Conservation (phyloP, 2,329 filamentous ascomycete genomes). For the Arthrobotrys entomopaga region DNA sequence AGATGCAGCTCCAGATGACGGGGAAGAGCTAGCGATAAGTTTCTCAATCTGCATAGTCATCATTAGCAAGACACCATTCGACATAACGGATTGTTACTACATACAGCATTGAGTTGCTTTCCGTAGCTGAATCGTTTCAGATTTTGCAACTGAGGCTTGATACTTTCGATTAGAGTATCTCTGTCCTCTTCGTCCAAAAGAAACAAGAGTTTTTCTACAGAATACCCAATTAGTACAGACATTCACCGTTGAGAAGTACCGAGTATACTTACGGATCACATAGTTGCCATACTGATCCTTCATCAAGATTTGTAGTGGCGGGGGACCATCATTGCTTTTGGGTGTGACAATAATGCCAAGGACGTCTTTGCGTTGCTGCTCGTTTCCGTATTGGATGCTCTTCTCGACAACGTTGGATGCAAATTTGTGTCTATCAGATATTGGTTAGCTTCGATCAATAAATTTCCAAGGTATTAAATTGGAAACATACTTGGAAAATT, state of each 20-base stretch:
- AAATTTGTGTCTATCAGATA: slow-evolving; percentile 75
- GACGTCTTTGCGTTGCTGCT: slow-evolving; percentile 76
- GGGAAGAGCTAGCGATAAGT: slow-evolving; percentile 48
- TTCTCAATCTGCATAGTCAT: slow-evolving; percentile 42
- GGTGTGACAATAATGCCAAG: slow-evolving; percentile 71
- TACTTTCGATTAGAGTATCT: slow-evolving; percentile 70
- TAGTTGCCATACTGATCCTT: slow-evolving; percentile 95
- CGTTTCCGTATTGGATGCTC: slow-evolving; percentile 78
- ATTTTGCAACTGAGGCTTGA: slow-evolving; percentile 71
- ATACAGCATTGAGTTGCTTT: slow-evolving; percentile 71
- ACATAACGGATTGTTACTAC: not conserved
- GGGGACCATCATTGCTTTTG: slow-evolving; percentile 72
- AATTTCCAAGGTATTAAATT: not conserved
- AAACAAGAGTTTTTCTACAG: slow-evolving; percentile 79
- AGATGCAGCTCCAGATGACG: slow-evolving; percentile 49
- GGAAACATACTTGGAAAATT: slow-evolving; percentile 73
- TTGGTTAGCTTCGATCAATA: not conserved
- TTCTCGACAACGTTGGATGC: slow-evolving; percentile 98
- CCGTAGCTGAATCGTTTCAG: slow-evolving; percentile 73
- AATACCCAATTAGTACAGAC: slow-evolving; percentile 59
- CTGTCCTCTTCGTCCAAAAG: slow-evolving; percentile 71
- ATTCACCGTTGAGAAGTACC: not conserved
- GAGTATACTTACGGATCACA: slow-evolving; percentile 80
- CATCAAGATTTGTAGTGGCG: slow-evolving; percentile 79
- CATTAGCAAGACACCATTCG: slow-evolving; percentile 5